phyloP scores from a whole-genome alignment of 2,329 filamentous ascomycete genomes.

The Calonectria multiphialidica region DNA sequence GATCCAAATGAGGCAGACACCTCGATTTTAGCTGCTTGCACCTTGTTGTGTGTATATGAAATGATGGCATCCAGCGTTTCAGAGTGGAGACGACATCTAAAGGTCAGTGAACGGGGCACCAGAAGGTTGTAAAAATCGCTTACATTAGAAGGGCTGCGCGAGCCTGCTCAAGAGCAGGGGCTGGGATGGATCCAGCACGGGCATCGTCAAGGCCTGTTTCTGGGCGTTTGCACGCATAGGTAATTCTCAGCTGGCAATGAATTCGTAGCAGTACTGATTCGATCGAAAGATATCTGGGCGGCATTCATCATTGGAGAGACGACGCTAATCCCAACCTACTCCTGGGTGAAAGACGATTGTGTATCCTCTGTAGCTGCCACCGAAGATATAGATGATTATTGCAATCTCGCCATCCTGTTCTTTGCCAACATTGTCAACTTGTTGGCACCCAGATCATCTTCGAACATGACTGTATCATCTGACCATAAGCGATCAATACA shows the following conservation, averaged over 20 bases:
- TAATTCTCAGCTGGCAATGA: not conserved
- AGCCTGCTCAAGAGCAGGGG: not conserved
- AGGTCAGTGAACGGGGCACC: not conserved
- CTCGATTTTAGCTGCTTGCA: not conserved
- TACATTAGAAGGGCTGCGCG: not conserved
- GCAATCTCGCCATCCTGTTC: not conserved
- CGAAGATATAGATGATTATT: not conserved
- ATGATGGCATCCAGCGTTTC: not conserved
- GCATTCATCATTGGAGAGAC: not conserved
- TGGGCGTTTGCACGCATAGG: not conserved
- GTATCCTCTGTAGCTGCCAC: not conserved
- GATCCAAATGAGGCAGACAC: not conserved
- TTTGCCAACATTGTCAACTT: not conserved
- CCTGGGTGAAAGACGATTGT: not conserved
- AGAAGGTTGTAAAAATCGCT: not conserved
- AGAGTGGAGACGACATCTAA: not conserved
- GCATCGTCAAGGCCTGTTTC: not conserved
- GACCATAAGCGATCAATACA: not conserved
- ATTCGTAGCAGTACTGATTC: not conserved
- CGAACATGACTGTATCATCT: not conserved
- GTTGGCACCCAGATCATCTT: not conserved
- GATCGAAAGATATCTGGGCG: not conserved
- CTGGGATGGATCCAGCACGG: not conserved
- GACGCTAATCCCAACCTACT: not conserved
- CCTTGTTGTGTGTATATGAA: not conserved